Evolutionary conservation across 192 early-diverging fungal species (phyloP).

Genomic region (Linnemannia hyalina): DNA sequence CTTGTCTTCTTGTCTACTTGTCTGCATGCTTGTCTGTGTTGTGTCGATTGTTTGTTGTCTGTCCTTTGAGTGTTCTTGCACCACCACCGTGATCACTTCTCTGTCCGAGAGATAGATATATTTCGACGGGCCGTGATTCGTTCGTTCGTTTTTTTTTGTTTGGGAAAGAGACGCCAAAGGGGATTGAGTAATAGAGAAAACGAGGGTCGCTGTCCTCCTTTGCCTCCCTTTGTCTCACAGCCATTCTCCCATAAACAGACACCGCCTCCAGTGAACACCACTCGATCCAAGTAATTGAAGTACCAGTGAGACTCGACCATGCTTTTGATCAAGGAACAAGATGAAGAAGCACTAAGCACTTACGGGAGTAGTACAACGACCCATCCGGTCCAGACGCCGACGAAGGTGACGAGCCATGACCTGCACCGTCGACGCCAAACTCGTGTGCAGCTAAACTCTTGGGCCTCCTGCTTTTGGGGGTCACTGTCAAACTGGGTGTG

Average conservation of each 20-base stretch:
- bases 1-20: background rate
- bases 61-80: background rate
- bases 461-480: constrained; percentile 41
- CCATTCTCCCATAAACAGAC: background rate
- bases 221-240: background rate
- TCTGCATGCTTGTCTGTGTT: too few species aligned
- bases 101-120: background rate
- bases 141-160: background rate
- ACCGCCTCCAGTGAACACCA: background rate
- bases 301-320: background rate
- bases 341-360: background rate
- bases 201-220: background rate
- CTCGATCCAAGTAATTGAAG: background rate
- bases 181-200: background rate
- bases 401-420: constrained; percentile 12
- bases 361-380: constrained; percentile 24
- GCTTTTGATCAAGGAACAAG: background rate
- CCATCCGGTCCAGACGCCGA: constrained; percentile 19
- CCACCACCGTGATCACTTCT: background rate
- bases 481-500: background rate
- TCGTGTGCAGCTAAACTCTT: constrained; percentile 51
- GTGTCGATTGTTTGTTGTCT: too few species aligned
- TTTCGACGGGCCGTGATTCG: background rate
- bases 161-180: background rate
- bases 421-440: constrained; percentile 13